Conservation (phyloP, 1,284 basidiomycete species). For the Microstroma glucosiphilum region DNA sequence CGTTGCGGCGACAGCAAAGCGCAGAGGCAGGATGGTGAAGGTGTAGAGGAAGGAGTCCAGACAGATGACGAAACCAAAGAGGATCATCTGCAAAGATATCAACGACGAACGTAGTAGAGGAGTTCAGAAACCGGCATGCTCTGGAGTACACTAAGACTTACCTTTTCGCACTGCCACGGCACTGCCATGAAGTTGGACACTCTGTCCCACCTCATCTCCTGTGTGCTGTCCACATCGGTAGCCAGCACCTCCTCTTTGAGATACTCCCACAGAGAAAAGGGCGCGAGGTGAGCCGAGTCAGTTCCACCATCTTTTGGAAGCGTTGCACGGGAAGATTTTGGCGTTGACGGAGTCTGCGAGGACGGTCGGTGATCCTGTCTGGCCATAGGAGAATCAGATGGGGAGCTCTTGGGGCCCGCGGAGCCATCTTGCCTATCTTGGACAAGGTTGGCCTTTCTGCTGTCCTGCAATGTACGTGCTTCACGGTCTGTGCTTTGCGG, state of each 20-base stretch:
- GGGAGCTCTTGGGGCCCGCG: too few species aligned
- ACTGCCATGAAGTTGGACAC: slow-evolving; percentile 94
- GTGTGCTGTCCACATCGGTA: slow-evolving; percentile 84
- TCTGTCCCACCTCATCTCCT: slow-evolving; percentile 92
- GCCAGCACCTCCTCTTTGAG: slow-evolving; percentile 71
- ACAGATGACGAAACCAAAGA: slow-evolving; percentile 88
- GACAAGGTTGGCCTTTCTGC: too few species aligned
- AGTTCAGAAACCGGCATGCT: background rate
- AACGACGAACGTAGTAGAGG: background rate
- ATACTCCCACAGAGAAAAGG: slow-evolving; percentile 78
- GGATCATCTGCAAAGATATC: slow-evolving; percentile 63
- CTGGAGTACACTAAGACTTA: slow-evolving; percentile 45
- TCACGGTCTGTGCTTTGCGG: too few species aligned
- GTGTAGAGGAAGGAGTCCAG: slow-evolving; percentile 96
- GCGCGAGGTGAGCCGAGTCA: slow-evolving; percentile 6
- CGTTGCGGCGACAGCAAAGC: slow-evolving; percentile 53
- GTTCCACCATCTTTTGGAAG: too few species aligned
- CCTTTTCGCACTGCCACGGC: slow-evolving; percentile 89
- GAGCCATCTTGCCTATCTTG: too few species aligned
- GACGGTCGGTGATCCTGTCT: too few species aligned
- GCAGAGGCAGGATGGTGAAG: slow-evolving; percentile 93
- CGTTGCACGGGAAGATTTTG: too few species aligned
- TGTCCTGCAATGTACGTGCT: too few species aligned
- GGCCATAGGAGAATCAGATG: too few species aligned
- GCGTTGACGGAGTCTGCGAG: background rate